These are phyloP conservation scores for Acer yangbiense DNA, from an alignment of 345 rosid species.

Conservation along the genomic window DNA sequence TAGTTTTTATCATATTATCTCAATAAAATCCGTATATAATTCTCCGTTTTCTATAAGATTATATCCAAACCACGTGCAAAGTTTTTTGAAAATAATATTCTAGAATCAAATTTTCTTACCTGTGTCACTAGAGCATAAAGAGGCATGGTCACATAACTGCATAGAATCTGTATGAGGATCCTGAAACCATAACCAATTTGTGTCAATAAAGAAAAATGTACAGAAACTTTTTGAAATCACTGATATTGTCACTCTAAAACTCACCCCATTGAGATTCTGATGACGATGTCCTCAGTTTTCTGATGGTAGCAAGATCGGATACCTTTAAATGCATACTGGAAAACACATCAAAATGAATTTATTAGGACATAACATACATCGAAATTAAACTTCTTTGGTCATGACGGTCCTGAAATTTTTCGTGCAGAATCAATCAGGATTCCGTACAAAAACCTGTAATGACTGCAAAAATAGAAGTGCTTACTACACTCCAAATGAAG, in stretches of 20 bases:
- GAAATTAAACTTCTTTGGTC: neutral
- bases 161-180: conserved; percentile 70
- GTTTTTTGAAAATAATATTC: too few relatives aligned
- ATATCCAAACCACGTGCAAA: too few relatives aligned
- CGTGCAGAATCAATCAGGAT: too few relatives aligned
- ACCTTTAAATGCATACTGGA: conserved; percentile 58
- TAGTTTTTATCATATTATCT: neutral
- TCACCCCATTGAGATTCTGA: conserved; percentile 86
- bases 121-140: conserved; percentile 95
- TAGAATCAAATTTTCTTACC: conserved; percentile 37
- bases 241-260: conserved; percentile 7
- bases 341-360: neutral
- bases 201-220: too few relatives aligned
- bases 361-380: neutral
- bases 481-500: conserved; percentile 74
- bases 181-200: conserved; percentile 40
- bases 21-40: neutral
- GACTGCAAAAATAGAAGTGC: conserved; percentile 23
- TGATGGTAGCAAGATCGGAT: conserved; percentile 60
- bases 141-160: conserved; percentile 96
- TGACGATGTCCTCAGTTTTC: conserved; percentile 46
- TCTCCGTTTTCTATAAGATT: too few relatives aligned
- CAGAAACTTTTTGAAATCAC: too few relatives aligned
- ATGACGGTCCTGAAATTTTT: neutral
- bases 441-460: neutral